These are phyloP conservation scores for Malassezia vespertilionis DNA, from an alignment of 1,284 basidiomycete species.

Conservation along the genomic window DNA sequence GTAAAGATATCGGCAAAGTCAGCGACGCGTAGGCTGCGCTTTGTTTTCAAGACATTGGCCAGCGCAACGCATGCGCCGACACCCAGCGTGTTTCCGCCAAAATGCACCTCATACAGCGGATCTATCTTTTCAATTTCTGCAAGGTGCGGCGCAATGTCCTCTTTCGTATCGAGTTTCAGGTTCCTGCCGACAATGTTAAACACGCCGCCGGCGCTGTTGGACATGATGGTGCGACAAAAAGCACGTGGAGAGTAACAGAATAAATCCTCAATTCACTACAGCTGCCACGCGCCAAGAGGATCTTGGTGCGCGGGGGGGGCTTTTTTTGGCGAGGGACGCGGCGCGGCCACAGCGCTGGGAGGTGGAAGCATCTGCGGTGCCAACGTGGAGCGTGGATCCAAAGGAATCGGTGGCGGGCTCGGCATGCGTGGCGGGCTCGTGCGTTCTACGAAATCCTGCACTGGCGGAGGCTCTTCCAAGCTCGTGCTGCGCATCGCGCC, in stretches of 20 bases:
- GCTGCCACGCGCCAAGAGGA: constrained; percentile 3
- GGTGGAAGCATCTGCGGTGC: no score
- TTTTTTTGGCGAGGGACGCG: background rate
- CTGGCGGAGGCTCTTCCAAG: background rate
- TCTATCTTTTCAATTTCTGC: constrained; percentile 56
- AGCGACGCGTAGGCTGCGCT: constrained; percentile 68
- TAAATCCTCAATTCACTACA: background rate
- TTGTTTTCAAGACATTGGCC: constrained; percentile 65
- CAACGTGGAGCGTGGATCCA: no score
- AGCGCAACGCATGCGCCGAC: constrained; percentile 79
- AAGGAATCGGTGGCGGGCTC: no score
- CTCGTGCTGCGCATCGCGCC: constrained; percentile 6
- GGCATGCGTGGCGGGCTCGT: no score
- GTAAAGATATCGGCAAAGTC: constrained; percentile 98
- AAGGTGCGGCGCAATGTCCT: constrained; percentile 65
- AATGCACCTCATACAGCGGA: constrained; percentile 67
- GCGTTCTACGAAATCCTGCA: background rate
- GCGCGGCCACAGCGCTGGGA: no score
- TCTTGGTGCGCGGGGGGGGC: background rate
- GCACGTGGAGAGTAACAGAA: constrained; percentile 1
- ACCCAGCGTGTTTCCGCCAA: constrained; percentile 93
- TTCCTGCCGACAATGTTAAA: constrained; percentile 45
- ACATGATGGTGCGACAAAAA: constrained; percentile 1
- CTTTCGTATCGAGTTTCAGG: constrained; percentile 69
- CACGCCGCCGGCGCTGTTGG: constrained; percentile 11